Base-by-base conservation (phyloP, 2,329 filamentous ascomycete species). In the Parafenestella ontariensis region DNA sequence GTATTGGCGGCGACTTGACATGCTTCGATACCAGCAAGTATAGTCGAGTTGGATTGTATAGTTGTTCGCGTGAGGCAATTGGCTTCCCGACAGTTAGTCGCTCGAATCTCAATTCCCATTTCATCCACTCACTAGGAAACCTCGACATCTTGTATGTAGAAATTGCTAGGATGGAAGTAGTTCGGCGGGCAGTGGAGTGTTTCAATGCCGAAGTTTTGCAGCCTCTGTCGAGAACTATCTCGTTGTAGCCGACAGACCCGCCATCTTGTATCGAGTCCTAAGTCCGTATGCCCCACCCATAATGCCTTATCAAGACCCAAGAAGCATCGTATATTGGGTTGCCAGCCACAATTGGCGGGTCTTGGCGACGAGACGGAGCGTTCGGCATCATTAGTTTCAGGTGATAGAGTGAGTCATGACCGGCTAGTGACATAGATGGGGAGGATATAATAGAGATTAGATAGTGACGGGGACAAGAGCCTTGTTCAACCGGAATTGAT, bases 1-100 rank as follows among this genome's bases (percentile, higher is more conserved):
- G 55, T 58, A 5, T 54, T 48, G 10, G 53, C 53, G 21, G 39
- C 51, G 26, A 20, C 20, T 52, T 67, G 62, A 33, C 62, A 65
- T 40, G 29, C 41, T 51, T 33, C 10, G 34, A 62, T 59, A 28
- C 13, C 18, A 20, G 49, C 6, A 20, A 47, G 23, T n/a, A 48
- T 20, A 18, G 39, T 49, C 13, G 46, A 37, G 8, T 47, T 50
- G 1, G 52, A 29, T 23, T 28, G 24, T 2, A 47, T 40, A 28
- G 45, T 31, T 1, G 41, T 17, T 1, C 10, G 7, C 6, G 43
- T 40, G 1, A 49, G 34, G 37, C 58, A 64, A 15, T 56, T 49
- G 20, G 23, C 58, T 61, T 13, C 23, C 3, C 18, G 2, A 8
- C 11, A 29, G 61, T 40, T 61, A 46, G 21, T 10, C 26, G 2